Base-by-base conservation (phyloP, 768 basidiomycete genomes). In the Symmetrospora coprosmae region DNA sequence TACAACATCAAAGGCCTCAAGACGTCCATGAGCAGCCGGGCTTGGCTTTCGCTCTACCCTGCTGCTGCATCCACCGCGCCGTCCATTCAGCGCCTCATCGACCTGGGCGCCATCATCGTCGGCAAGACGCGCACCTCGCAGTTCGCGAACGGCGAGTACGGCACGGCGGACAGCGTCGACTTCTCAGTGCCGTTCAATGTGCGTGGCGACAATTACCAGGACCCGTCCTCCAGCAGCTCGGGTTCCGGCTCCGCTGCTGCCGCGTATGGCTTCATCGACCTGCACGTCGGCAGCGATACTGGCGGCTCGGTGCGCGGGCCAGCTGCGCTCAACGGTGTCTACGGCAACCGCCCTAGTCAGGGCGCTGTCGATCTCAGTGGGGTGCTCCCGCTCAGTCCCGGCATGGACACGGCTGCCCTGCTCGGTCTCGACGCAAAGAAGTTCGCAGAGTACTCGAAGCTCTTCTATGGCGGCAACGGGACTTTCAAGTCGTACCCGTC, bases 31-130 rank as follows among this genome's bases (percentile, higher is more conserved):
- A 75, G 76, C 4, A 74, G 71, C 61, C 69, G 75, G 28, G 73
- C 74, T 0, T 74, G 64, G 50, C 65, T 52, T 25, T 61, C 70
- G 16, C 69, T 74, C 5, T 73, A 77, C 41, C 72, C 75, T 1
- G 65, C 68, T 2, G 73, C 74, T 27, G 67, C 69, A 30, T 60
- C 48, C 27, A 75, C 72, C 4, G 77, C 78, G 6, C 72, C 75
- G 4, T 73, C 78, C 0, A 68, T 81, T 17, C 73, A 76, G 64
- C 73, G 71, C 16, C 74, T 81, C 4, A 65, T 79, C 30, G 72
- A 74, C 48, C 73, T 76, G 37, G 80, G 80, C 23, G 77, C 78
- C 17, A 70, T 76, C 11, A 70, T 80, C 63, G 74, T 81, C 1
- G 80, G 79, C 34, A 81, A 56, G 51, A 39, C 37, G 13, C 52